Base-by-base conservation (phyloP, 805 yeast genomes). In the Lipomyces lipofer region DNA sequence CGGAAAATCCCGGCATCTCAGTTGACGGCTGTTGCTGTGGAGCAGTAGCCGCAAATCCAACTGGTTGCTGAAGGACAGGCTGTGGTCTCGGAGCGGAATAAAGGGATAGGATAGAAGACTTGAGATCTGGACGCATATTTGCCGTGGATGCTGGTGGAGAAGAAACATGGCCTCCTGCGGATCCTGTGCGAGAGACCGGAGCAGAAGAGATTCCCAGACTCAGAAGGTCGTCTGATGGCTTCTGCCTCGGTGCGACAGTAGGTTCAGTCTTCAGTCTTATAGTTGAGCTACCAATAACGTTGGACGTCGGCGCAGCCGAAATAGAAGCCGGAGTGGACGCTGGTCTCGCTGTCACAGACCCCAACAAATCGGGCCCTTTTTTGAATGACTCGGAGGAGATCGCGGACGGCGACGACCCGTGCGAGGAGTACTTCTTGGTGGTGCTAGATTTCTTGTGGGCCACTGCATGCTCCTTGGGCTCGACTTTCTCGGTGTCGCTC, bases 61-160 rank as follows among this genome's bases (percentile, higher is more conserved):
- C 47, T 19, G 58, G 49, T 25, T 52, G 40, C 13, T 64, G 56
- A 15, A 59, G 38, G 5, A 43, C 44, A 2, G 51, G 56, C n/a
- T 66, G 65, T 47, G 64, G 71, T 19, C 85, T 86, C 1, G 87
- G 79, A 1, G 95, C 81, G 22, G 76, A 71, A 69, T 94, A 94
- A 49, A 94, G 77, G 22, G 97, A 89, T 55, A 94, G 73, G 56
- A 94, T 94, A 1, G 97, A 88, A 72, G 88, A 88, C 67, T 94
- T 94, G 69, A 94, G 77, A 66, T 92, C 97, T 2, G 94, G 92
- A 66, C 96, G 78, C 30, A 77, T 54, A 13, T 47, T 55, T 13
- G 60, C 51, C 8, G 64, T 46, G 33, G 69, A 57, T 39, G 63
- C 36, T 28, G 64, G 55, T 9, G 62, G 56, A 24, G 42, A 39